These are phyloP conservation scores for Pseudisothecium myosuroides DNA, from an alignment of 225 moss, liverwort and hornwort species.

Conservation along the genomic window DNA sequence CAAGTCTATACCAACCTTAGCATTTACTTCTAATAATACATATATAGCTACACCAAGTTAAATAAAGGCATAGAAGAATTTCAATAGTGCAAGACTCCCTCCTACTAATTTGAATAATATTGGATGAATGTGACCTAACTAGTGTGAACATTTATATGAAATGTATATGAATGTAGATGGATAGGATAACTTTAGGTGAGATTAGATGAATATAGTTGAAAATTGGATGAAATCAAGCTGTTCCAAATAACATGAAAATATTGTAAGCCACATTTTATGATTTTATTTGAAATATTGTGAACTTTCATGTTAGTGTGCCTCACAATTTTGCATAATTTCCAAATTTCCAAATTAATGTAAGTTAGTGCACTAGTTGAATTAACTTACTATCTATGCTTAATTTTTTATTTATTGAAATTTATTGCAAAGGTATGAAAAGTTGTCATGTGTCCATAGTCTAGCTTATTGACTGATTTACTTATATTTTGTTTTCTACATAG, in stretches of 20 bases:
- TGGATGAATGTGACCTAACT: background rate
- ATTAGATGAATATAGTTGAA: background rate
- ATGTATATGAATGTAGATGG: background rate
- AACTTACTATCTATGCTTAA: background rate
- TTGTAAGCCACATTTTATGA: background rate
- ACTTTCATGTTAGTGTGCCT: background rate
- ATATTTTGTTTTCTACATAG: background rate
- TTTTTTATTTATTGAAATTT: background rate
- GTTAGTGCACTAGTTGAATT: background rate
- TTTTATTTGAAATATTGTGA: background rate
- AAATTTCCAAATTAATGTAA: background rate
- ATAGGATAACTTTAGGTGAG: background rate
- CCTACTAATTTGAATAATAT: background rate
- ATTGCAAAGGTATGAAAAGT: background rate
- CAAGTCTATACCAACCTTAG: background rate
- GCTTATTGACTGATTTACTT: background rate
- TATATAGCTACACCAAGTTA: background rate
- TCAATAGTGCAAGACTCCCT: background rate
- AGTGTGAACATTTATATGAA: background rate
- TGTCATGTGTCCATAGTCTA: background rate
- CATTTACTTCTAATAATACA: background rate
- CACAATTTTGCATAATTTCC: too few species aligned
- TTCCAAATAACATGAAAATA: background rate
- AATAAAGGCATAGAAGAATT: background rate
- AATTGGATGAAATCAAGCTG: background rate